A percentile compares a stretch with the other conserved stretches of the same genome.
Evolutionary conservation across 805 yeast species (phyloP).

Genomic region (Isabelozyma rhagii): DNA sequence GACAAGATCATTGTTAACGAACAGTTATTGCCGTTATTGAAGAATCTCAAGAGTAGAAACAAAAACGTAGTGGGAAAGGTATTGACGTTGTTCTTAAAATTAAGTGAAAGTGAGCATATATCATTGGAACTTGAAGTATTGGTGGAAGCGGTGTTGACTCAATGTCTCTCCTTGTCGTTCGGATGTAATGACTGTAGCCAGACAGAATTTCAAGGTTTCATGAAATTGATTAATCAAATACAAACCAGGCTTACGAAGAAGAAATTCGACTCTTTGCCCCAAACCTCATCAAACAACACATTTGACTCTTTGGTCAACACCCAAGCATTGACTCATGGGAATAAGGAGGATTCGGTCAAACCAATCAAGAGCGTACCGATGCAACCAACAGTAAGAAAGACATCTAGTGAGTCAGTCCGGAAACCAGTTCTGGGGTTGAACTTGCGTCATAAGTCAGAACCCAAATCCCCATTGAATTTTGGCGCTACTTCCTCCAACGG

Average conservation of each 20-base stretch:
- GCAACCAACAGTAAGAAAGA: slow-evolving; percentile 2
- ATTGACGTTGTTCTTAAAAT: slow-evolving; percentile 47
- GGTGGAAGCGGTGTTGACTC: slow-evolving; percentile 27
- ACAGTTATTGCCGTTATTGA: slow-evolving; percentile 75
- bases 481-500: slow-evolving; percentile 19
- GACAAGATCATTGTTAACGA: slow-evolving; percentile 74
- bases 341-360: background rate
- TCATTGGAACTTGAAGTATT: slow-evolving; percentile 25
- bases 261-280: slow-evolving; percentile 17
- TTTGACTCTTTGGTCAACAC: slow-evolving; percentile 18
- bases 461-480: slow-evolving; percentile 10
- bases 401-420: background rate
- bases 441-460: background rate
- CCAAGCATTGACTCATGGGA: slow-evolving; percentile 10
- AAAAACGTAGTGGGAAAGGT: slow-evolving; percentile 51
- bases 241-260: slow-evolving; percentile 15
- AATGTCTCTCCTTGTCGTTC: slow-evolving; percentile 30
- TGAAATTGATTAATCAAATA: slow-evolving; percentile 18
- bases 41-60: slow-evolving; percentile 74
- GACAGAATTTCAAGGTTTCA: slow-evolving; percentile 28
- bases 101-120: slow-evolving; percentile 42
- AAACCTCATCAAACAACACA: slow-evolving; percentile 1
- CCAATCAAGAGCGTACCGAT: background rate
- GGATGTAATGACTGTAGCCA: slow-evolving; percentile 37
- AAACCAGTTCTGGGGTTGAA: background rate